phyloP scores from a whole-genome alignment of 495 filamentous ascomycete genomes.

The Delitschia confertaspora region DNA sequence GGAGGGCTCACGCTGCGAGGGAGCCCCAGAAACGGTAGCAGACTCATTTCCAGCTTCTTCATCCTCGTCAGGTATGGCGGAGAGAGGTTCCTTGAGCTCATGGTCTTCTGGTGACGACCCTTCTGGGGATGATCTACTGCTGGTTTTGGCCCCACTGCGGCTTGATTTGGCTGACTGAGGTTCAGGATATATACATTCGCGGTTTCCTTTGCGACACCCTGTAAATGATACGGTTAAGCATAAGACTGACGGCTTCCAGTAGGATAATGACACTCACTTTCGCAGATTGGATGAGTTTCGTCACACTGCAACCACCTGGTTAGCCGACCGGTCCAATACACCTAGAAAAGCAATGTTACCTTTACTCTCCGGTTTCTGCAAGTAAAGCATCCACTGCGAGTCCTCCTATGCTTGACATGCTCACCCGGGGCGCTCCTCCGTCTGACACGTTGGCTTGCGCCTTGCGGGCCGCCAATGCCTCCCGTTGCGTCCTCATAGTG shows the following conservation, averaged over 20 bases:
- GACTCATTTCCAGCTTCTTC: constrained; percentile 43
- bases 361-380: constrained; percentile 86
- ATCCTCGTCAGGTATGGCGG: constrained; percentile 61
- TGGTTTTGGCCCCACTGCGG: constrained; percentile 32
- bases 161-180: constrained; percentile 43
- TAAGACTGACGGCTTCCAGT: background rate
- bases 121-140: constrained; percentile 37
- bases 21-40: constrained; percentile 24
- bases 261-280: constrained; percentile 48
- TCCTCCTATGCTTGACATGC: constrained; percentile 86
- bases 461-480: constrained; percentile 9
- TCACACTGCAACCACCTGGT: constrained; percentile 57
- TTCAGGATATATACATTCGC: constrained; percentile 77
- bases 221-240: constrained; percentile 1
- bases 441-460: constrained; percentile 18
- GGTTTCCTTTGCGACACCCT: constrained; percentile 78
- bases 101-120: constrained; percentile 48
- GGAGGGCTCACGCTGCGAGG: constrained; percentile 28
- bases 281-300: constrained; percentile 76
- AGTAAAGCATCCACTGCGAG: constrained; percentile 89
- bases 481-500: constrained; percentile 23
- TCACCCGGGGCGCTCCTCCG: constrained; percentile 43
- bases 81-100: constrained; percentile 43
- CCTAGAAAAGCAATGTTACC: constrained; percentile 40
- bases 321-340: constrained; percentile 2